Evolutionary conservation across 345 rosid species (phyloP), one percentile per base, ranked within the genome.

Genomic region (Rhizophora mangle): DNA sequence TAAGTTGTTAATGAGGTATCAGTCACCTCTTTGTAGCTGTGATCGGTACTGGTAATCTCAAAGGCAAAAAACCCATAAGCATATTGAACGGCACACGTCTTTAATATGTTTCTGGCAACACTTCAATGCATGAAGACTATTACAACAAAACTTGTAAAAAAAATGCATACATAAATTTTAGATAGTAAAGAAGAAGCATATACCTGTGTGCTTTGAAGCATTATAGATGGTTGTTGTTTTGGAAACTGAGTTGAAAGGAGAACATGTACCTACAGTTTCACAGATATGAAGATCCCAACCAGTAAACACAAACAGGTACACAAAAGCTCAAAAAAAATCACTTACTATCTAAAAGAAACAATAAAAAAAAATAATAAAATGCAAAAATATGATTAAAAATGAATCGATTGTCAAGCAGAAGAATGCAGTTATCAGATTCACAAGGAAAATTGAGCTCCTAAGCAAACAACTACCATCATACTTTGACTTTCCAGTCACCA

Each of bases 161-260:
- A 27, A 55, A 55, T 55, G 29, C 30, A 63, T 58, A 20, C 37
- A 74, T 37, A 55, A 6, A 29, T 69, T 53, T 30, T 34, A 65
- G 9, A 24, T 7, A 1, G 9, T 29, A 68, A 43, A 7, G 24
- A 71, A 73, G 52, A 18, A 31, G 18, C 27, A 55, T 24, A 22
- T 22, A 94, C 99, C 96, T 88, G 92, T 65, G 82, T 82, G 83
- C 99, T 95, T 69, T 88, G 96, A 65, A 95, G 89, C 81, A 86
- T 76, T 71, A 95, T 69, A 73, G 81, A 73, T 47, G 97, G 96
- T 71, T 82, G 98, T 66, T 88, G 91, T 83, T 85, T 95, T 8
- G 99, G 99, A 79, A 90, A 95, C 75, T 84, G 94, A 61, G 89
- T 78, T 79, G 94, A 70, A 68, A 95, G 63, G 64, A 71, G 72